These are phyloP conservation scores for Paspalum vaginatum DNA, from an alignment of 176 grass and related monocot genomes.

Conservation along the genomic window DNA sequence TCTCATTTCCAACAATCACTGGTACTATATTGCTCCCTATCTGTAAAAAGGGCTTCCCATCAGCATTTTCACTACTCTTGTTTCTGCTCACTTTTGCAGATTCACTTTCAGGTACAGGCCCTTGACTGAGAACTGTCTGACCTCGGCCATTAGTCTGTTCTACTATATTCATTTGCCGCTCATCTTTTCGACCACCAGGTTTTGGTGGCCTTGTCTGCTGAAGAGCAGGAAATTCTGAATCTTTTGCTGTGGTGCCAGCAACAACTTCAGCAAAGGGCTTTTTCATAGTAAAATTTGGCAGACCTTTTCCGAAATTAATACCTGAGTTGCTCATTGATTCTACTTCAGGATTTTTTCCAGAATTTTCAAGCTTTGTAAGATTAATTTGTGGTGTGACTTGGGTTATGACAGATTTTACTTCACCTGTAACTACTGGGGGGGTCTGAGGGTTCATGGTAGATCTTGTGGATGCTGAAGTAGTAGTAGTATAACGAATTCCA, in stretches of 20 bases:
- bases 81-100: constrained; percentile 38
- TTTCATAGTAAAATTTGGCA: constrained; percentile 87
- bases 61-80: constrained; percentile 43
- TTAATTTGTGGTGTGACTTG: constrained; percentile 46
- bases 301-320: constrained; percentile 77
- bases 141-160: constrained; percentile 53
- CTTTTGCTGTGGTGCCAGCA: constrained; percentile 65
- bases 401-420: constrained; percentile 41
- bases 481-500: constrained; percentile 15
- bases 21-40: constrained; percentile 86
- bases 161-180: constrained; percentile 39
- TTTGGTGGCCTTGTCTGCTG: constrained; percentile 65
- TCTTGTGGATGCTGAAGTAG: constrained; percentile 42
- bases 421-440: constrained; percentile 26
- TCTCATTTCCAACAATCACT: constrained; percentile 55
- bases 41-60: constrained; percentile 65
- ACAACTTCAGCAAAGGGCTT: constrained; percentile 98
- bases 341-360: constrained; percentile 57
- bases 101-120: constrained; percentile 50
- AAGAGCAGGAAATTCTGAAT: constrained; percentile 86
- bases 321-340: constrained; percentile 42
- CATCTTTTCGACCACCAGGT: constrained; percentile 50
- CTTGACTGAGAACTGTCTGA: constrained; percentile 51
- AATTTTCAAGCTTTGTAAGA: constrained; percentile 49
- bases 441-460: constrained; percentile 38